These are phyloP conservation scores for Microdochium bolleyi DNA, from an alignment of 2,329 filamentous ascomycete species.

Conservation along the genomic window DNA sequence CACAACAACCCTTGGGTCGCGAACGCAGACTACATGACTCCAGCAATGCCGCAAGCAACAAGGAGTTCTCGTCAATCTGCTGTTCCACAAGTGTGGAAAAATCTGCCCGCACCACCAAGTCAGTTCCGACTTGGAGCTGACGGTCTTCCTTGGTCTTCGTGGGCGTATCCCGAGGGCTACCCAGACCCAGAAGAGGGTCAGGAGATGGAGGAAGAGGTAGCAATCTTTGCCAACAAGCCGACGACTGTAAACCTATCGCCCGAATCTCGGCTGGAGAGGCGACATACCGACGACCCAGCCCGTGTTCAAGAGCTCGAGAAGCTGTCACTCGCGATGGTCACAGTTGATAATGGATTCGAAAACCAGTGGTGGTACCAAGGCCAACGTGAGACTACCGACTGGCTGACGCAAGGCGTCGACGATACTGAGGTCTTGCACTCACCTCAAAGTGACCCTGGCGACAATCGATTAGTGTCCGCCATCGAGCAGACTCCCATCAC, in stretches of 20 bases:
- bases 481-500: not conserved
- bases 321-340: conserved; percentile 45
- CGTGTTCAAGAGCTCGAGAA: conserved; percentile 34
- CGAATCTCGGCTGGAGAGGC: conserved; percentile 4
- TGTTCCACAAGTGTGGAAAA: conserved; percentile 27
- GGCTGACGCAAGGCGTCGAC: not conserved
- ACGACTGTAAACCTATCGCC: conserved; percentile 13
- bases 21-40: conserved; percentile 18
- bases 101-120: conserved; percentile 28
- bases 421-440: not conserved
- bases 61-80: conserved; percentile 8
- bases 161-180: conserved; percentile 23
- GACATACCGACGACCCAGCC: conserved; percentile 23
- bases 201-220: conserved; percentile 12
- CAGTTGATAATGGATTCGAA: conserved; percentile 50
- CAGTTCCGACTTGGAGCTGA: conserved; percentile 37
- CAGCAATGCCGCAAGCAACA: conserved; percentile 14
- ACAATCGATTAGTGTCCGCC: not conserved
- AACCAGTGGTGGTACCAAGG: conserved; percentile 51
- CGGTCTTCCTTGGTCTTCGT: conserved; percentile 36
- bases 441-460: not conserved
- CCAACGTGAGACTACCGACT: conserved; percentile 15
- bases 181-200: conserved; percentile 16
- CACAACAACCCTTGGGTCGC: conserved; percentile 40
- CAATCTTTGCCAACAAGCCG: conserved; percentile 12